Conservation (phyloP, 2,329 filamentous ascomycete species). For the Pseudocercospora eumusae region DNA sequence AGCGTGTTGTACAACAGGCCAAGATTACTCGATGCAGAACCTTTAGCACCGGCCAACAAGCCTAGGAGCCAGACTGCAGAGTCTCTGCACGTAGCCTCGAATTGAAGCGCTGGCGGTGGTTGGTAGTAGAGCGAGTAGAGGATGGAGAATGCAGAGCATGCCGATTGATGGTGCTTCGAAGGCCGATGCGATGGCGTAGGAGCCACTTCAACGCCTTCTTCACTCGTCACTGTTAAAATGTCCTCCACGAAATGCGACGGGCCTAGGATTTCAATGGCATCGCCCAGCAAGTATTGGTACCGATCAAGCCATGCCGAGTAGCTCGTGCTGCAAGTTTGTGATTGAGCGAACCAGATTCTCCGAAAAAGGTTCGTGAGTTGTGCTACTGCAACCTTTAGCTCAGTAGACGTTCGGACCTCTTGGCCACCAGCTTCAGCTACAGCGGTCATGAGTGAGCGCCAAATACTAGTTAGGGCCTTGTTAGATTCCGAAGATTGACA, state of each 20-base stretch:
- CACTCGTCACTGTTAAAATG: constrained; percentile 54
- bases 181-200: constrained; percentile 66
- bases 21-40: constrained; percentile 22
- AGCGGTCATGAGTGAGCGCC: constrained; percentile 58
- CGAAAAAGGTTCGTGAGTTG: constrained; percentile 69
- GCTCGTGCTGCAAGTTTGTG: constrained; percentile 15
- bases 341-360: constrained; percentile 61
- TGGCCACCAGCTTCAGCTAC: constrained; percentile 71
- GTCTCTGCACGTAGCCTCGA: constrained; percentile 14
- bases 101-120: constrained; percentile 15
- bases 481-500: constrained; percentile 42
- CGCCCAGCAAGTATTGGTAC: constrained; percentile 35
- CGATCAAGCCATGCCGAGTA: constrained; percentile 26
- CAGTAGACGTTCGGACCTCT: constrained; percentile 84
- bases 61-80: constrained; percentile 26
- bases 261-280: constrained; percentile 55
- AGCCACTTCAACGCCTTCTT: constrained; percentile 62
- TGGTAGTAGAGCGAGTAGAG: constrained; percentile 32
- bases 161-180: constrained; percentile 53
- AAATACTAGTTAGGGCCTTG: constrained; percentile 33
- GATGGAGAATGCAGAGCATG: constrained; percentile 65
- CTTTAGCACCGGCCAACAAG: constrained; percentile 24
- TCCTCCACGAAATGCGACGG: constrained; percentile 54
- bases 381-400: constrained; percentile 78
- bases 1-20: constrained; percentile 25